These are phyloP conservation scores for Eimeria tenella DNA, from an alignment of 169 alveolate genomes.

Conservation along the genomic window DNA sequence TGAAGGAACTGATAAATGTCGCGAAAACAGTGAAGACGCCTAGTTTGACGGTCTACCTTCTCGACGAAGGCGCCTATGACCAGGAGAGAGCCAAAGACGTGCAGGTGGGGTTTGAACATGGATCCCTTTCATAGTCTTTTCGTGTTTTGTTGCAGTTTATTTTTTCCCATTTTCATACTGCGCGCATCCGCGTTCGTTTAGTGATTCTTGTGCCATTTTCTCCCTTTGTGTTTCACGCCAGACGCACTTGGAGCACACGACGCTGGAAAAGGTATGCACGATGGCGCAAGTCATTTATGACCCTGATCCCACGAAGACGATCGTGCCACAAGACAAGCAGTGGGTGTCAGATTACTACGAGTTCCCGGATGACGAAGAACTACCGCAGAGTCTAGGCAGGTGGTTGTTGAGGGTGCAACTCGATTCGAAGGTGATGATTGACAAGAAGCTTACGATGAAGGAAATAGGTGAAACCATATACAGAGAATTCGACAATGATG, in stretches of 20 bases:
- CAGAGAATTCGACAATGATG: constrained; percentile 92
- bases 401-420: constrained; percentile 98
- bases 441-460: constrained; percentile 96
- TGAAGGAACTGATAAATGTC: constrained; percentile 99
- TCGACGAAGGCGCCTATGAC: constrained; percentile 91
- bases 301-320: constrained; percentile 96
- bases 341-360: constrained; percentile 97
- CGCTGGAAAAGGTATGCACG: constrained; percentile 95
- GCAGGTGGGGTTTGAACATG: constrained; percentile 31
- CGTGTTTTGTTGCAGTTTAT: not conserved
- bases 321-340: constrained; percentile 93
- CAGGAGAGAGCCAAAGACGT: constrained; percentile 96
- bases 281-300: constrained; percentile 97
- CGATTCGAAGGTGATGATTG: constrained; percentile 95
- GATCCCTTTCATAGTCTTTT: not conserved
- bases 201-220: not conserved
- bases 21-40: constrained; percentile 99
- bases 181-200: not conserved
- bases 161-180: not conserved
- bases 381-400: constrained; percentile 90
- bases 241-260: constrained; percentile 96
- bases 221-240: constrained; percentile 72
- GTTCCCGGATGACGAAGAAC: constrained; percentile 96
- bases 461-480: constrained; percentile 90
- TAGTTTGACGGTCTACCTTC: constrained; percentile 94